Percentiles rank a stretch among this genome's conserved stretches.
Conservation (phyloP, 169 alveolate genomes). For the Cryptosporidium xiaoi region DNA sequence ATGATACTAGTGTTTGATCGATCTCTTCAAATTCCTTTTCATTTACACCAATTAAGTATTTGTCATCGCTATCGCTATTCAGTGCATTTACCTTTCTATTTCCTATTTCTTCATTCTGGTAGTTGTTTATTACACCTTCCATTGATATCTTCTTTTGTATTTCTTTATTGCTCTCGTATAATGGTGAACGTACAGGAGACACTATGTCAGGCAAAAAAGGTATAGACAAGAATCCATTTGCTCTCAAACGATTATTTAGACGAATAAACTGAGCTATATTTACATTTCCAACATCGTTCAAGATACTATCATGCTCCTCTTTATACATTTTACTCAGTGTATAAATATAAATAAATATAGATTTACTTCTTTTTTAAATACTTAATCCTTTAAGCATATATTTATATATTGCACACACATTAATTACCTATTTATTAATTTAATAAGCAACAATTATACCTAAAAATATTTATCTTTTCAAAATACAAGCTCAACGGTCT, state of each 20-base stretch:
- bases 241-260: slow-evolving; percentile 45
- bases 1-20: slow-evolving; percentile 4
- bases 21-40: slow-evolving; percentile 26
- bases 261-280: slow-evolving; percentile 47
- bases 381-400: too few relatives aligned
- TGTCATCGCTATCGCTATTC: not conserved
- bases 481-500: too few relatives aligned
- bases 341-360: too few relatives aligned
- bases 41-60: not conserved
- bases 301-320: too few relatives aligned
- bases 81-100: not conserved
- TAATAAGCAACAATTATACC: too few relatives aligned
- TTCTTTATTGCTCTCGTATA: not conserved
- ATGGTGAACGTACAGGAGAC: slow-evolving; percentile 55
- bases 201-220: slow-evolving; percentile 63
- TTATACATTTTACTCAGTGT: too few relatives aligned
- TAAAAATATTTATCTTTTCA: too few relatives aligned
- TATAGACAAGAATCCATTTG: slow-evolving; percentile 63
- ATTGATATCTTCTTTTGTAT: not conserved
- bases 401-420: too few relatives aligned
- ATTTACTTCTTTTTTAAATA: too few relatives aligned
- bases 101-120: not conserved
- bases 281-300: slow-evolving; percentile 37
- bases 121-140: too few relatives aligned
- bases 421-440: too few relatives aligned